Conservation (phyloP, 306 rosid genomes). For the Luffa aegyptiaca region DNA sequence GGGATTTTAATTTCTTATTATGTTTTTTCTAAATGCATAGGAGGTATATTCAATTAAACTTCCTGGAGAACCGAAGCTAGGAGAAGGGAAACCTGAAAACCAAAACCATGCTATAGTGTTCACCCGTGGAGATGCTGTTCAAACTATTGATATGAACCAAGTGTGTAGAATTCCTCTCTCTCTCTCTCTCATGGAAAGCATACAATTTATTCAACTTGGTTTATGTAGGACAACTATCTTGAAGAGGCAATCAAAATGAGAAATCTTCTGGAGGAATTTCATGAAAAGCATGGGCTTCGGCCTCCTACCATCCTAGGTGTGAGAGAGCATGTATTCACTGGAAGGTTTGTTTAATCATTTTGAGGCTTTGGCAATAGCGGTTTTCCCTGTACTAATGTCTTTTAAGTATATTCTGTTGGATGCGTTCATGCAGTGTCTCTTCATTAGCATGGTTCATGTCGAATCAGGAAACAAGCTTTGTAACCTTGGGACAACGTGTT, state of each 20-base stretch:
- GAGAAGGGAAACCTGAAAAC: constrained; percentile 99
- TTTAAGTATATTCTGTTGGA: constrained; percentile 17
- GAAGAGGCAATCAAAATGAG: constrained; percentile 98
- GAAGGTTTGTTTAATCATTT: constrained; percentile 57
- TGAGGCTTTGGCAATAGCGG: constrained; percentile 6
- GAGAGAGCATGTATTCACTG: constrained; percentile 93
- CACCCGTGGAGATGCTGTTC: constrained; percentile 97
- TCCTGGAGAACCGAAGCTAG: constrained; percentile 97
- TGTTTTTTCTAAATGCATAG: constrained; percentile 25
- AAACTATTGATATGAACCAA: constrained; percentile 99
- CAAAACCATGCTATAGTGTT: constrained; percentile 95
- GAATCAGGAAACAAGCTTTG: constrained; percentile 98
- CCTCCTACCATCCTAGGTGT: constrained; percentile 91
- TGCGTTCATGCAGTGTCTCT: constrained; percentile 69
- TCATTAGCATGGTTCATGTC: constrained; percentile 99
- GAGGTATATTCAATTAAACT: constrained; percentile 87
- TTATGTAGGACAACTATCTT: constrained; percentile 78
- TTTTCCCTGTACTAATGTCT: constrained; percentile 6
- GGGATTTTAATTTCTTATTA: constrained; percentile 3
- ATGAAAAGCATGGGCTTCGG: constrained; percentile 59
- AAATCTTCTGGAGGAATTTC: constrained; percentile 90
- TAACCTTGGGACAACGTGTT: constrained; percentile 90
- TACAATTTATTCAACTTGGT: background rate
- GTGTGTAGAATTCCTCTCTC: constrained; percentile 18
- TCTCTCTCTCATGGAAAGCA: background rate